These are phyloP conservation scores for Cladophialophora bantiana DNA, from an alignment of 2,329 filamentous ascomycete genomes.

Conservation along the genomic window DNA sequence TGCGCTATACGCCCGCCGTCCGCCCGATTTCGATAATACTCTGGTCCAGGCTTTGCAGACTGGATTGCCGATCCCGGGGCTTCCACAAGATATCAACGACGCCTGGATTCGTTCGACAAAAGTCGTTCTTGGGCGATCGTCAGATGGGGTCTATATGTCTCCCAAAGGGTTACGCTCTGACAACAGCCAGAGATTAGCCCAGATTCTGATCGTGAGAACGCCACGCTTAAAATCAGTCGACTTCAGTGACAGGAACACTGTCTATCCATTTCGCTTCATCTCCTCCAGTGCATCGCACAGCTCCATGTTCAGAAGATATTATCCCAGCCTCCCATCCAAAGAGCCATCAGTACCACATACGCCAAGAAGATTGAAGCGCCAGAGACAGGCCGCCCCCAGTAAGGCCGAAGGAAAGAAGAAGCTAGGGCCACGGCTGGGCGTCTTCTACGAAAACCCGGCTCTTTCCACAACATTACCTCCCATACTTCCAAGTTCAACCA, in stretches of 20 bases:
- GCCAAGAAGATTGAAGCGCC: constrained; percentile 7
- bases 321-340: constrained; percentile 5
- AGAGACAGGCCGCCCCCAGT: background rate
- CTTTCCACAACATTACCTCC: background rate
- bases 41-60: constrained; percentile 34
- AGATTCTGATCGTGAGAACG: constrained; percentile 35
- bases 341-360: background rate
- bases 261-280: constrained; percentile 32
- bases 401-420: constrained; percentile 5
- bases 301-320: constrained; percentile 26
- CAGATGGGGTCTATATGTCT: constrained; percentile 52
- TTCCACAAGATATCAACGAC: constrained; percentile 34
- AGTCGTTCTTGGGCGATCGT: constrained; percentile 31
- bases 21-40: constrained; percentile 37
- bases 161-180: constrained; percentile 36
- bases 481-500: background rate
- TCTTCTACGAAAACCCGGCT: constrained; percentile 21
- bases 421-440: constrained; percentile 18
- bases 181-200: constrained; percentile 23
- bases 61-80: constrained; percentile 34
- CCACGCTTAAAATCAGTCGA: constrained; percentile 41
- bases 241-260: constrained; percentile 26
- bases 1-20: constrained; percentile 35
- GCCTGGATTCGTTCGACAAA: constrained; percentile 38
- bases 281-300: constrained; percentile 39